phyloP scores from a whole-genome alignment of 2,329 filamentous ascomycete genomes.

The Scedosporium boydii region DNA sequence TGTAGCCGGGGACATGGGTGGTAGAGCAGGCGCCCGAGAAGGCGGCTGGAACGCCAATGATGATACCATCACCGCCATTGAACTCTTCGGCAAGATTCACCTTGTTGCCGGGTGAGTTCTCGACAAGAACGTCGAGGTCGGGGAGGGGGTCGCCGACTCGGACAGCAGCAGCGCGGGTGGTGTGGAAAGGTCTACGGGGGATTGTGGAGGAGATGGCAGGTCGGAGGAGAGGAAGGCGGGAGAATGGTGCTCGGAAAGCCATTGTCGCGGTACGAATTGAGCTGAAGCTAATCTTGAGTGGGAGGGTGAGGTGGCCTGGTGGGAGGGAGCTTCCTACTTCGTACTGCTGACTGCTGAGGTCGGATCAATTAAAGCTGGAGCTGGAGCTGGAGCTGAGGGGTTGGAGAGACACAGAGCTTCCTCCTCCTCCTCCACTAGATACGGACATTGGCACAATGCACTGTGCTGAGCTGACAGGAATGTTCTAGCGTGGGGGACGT shows the following conservation, averaged over 20 bases:
- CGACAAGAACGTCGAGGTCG: slow-evolving; percentile 64
- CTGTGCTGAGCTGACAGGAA: neutral
- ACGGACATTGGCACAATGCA: no score
- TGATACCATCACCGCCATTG: slow-evolving; percentile 56
- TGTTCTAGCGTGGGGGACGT: neutral
- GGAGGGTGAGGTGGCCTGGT: neutral
- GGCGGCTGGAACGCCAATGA: slow-evolving; percentile 77
- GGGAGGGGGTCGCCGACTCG: slow-evolving; percentile 74
- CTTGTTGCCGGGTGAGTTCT: slow-evolving; percentile 85
- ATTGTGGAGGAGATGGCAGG: neutral
- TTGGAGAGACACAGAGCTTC: no score
- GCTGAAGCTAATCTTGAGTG: neutral
- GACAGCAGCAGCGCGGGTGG: slow-evolving; percentile 49
- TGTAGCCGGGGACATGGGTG: slow-evolving; percentile 75
- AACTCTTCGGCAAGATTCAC: slow-evolving; percentile 78
- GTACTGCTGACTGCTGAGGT: neutral
- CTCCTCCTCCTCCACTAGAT: no score
- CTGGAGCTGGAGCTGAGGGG: no score
- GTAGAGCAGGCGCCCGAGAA: slow-evolving; percentile 53
- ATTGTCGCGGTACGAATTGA: slow-evolving; percentile 1
- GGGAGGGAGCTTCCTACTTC: neutral
- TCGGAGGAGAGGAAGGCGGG: slow-evolving; percentile 4
- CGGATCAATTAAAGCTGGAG: no score
- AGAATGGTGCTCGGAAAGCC: slow-evolving; percentile 1
- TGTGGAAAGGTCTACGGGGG: slow-evolving; percentile 47